A percentile compares a stretch with the other conserved stretches of the same genome.
phyloP scores from a whole-genome alignment of 164 flowering plant species.

The Piper betle region DNA sequence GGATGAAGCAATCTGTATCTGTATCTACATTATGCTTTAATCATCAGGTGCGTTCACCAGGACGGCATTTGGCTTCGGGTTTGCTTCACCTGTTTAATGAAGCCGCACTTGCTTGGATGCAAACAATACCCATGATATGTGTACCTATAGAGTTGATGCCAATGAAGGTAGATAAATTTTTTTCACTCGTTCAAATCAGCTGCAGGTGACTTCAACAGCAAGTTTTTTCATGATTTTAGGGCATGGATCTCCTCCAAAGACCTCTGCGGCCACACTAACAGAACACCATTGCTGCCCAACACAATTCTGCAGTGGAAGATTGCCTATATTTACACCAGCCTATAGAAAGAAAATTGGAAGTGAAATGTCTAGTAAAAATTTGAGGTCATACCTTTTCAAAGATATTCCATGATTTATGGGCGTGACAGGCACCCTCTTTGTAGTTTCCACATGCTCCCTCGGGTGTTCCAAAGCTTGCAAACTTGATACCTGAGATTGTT shows the following conservation, averaged over 20 bases:
- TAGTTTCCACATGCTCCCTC: constrained; percentile 77
- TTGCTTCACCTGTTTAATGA: background rate
- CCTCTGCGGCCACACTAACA: constrained; percentile 60
- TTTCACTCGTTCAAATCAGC: constrained; percentile 7
- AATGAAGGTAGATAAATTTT: background rate
- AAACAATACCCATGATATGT: background rate
- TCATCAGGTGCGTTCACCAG: background rate
- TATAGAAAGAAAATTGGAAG: constrained; percentile 7
- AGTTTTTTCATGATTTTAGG: constrained; percentile 59
- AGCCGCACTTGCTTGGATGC: background rate
- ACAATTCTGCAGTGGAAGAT: constrained; percentile 45
- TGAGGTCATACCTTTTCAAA: constrained; percentile 49
- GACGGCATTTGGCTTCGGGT: background rate
- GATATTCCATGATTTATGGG: constrained; percentile 68
- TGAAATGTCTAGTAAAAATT: background rate
- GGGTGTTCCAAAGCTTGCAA: constrained; percentile 97
- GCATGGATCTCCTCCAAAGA: constrained; percentile 86
- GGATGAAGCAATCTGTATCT: background rate
- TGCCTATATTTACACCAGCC: background rate
- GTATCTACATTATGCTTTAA: background rate
- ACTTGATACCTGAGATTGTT: constrained; percentile 74
- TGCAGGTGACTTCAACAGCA: constrained; percentile 57
- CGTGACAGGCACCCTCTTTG: constrained; percentile 80
- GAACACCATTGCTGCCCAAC: constrained; percentile 73
- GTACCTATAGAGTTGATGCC: background rate